phyloP scores from a whole-genome alignment of 2,329 filamentous ascomycete species.

The Aspergillus fijiensis region DNA sequence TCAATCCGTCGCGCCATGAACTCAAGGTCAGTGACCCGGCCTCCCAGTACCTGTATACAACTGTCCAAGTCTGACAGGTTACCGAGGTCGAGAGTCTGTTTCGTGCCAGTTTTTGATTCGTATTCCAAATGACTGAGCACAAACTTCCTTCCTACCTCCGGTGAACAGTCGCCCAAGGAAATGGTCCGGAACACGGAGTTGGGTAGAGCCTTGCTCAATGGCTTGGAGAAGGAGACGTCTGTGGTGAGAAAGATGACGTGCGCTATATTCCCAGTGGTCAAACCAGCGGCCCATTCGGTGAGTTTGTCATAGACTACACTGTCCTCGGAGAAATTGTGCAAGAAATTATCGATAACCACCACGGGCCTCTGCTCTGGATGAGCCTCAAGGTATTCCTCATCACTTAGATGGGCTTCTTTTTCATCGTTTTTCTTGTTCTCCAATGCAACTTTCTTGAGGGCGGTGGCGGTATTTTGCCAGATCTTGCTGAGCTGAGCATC shows the following conservation, averaged over 20 bases:
- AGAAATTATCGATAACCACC: conserved; percentile 87
- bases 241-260: conserved; percentile 94
- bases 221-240: conserved; percentile 84
- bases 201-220: conserved; percentile 79
- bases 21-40: conserved; percentile 91
- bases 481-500: conserved; percentile 90
- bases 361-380: conserved; percentile 82
- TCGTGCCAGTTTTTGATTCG: conserved; percentile 37
- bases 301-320: conserved; percentile 71
- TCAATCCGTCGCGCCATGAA: conserved; percentile 88
- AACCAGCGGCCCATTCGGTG: conserved; percentile 82
- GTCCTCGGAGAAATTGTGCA: conserved; percentile 72
- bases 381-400: conserved; percentile 86
- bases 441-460: conserved; percentile 75
- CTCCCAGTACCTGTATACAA: conserved; percentile 79
- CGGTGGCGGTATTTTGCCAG: conserved; percentile 75
- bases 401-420: conserved; percentile 68
- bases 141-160: conserved; percentile 82
- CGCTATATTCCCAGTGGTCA: conserved; percentile 84
- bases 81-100: conserved; percentile 49
- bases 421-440: conserved; percentile 68
- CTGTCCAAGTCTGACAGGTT: conserved; percentile 73
- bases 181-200: conserved; percentile 88
- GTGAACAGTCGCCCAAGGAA: conserved; percentile 79
- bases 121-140: conserved; percentile 76